Conservation (phyloP, 1,284 basidiomycete genomes). For the Hemileia vastatrix region DNA sequence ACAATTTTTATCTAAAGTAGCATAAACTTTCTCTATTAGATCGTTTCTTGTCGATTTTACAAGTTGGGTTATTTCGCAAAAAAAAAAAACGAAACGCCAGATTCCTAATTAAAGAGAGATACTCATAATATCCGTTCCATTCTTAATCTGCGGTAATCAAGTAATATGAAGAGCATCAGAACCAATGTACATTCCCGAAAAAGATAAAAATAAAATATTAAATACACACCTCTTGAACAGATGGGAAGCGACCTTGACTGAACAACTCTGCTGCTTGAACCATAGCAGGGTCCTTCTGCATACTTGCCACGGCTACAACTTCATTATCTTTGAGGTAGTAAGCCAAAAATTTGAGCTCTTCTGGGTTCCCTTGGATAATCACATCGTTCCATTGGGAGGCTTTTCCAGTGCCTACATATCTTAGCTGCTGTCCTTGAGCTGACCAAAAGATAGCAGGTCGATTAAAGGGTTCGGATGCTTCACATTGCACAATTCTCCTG, state of each 20-base stretch:
- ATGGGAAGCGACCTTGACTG: conserved; percentile 68
- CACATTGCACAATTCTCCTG: conserved; percentile 57
- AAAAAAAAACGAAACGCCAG: too few relatives aligned
- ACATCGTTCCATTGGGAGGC: conserved; percentile 53
- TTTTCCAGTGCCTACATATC: conserved; percentile 62
- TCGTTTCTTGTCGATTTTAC: too few relatives aligned
- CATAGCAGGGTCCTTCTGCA: conserved; percentile 73
- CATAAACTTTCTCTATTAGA: too few relatives aligned
- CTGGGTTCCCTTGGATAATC: conserved; percentile 64
- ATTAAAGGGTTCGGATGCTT: conserved; percentile 52
- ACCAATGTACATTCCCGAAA: too few relatives aligned
- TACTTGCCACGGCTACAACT: conserved; percentile 71
- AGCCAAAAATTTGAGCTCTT: conserved; percentile 76
- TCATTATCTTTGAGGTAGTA: conserved; percentile 71
- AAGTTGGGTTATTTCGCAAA: too few relatives aligned
- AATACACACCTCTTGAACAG: conserved; percentile 52
- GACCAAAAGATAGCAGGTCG: conserved; percentile 83
- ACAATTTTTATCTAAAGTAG: too few relatives aligned
- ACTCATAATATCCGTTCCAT: too few relatives aligned
- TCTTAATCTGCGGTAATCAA: too few relatives aligned
- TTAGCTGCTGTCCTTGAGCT: conserved; percentile 61
- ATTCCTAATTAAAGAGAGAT: too few relatives aligned
- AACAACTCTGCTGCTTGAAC: conserved; percentile 71
- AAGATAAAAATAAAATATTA: not conserved
- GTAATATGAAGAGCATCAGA: too few relatives aligned